Percentiles rank a stretch among this genome's conserved stretches.
phyloP scores from a whole-genome alignment of 148 eudicot species.

The Pharnaceum exiguum region DNA sequence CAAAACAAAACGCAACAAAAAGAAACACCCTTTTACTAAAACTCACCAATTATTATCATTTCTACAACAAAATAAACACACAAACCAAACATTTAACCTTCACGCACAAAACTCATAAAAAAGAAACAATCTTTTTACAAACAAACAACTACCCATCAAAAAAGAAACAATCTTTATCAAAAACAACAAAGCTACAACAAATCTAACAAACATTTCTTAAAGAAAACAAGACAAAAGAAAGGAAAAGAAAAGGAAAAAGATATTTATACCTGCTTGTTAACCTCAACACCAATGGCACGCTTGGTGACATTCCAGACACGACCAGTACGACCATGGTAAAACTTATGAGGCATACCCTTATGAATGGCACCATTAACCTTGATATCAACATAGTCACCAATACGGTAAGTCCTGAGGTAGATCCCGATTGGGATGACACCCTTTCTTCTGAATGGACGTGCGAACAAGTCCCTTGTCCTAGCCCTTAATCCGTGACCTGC shows the following conservation, averaged over 20 bases:
- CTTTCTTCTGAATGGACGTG: constrained; percentile 34
- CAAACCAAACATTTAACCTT: too few species aligned
- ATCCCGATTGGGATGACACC: constrained; percentile 31
- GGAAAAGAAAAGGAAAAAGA: neutral
- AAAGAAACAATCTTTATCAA: too few species aligned
- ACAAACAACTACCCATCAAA: too few species aligned
- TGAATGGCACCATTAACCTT: constrained; percentile 50
- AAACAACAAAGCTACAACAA: neutral
- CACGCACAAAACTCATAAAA: too few species aligned
- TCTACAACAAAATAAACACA: too few species aligned
- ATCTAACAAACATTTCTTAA: neutral
- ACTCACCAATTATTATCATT: too few species aligned
- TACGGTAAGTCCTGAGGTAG: constrained; percentile 32
- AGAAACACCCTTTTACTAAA: too few species aligned
- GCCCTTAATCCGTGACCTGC: constrained; percentile 44
- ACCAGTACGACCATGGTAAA: constrained; percentile 56
- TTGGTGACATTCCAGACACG: constrained; percentile 46
- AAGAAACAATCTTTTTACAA: too few species aligned
- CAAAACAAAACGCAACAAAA: too few species aligned
- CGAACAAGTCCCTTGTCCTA: constrained; percentile 37
- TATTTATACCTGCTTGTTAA: constrained; percentile 39
- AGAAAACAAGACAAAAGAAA: neutral
- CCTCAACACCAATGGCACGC: constrained; percentile 45
- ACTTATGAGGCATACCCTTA: constrained; percentile 53
- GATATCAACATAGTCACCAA: constrained; percentile 44